phyloP scores from a whole-genome alignment of 176 grass and related monocot species.

The Sorghum bicolor region Sorghum_bicolor_NCBIv3 NC_012872.2:50721501-50722000 shows the following conservation, averaged over 20 bases:
- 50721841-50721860: neutral
- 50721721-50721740: slow-evolving; percentile 1
- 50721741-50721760: neutral
- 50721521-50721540: too few species aligned
- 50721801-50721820: slow-evolving; percentile 16
- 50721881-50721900: neutral
- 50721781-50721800: slow-evolving; percentile 2
- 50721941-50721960: neutral
- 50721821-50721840: neutral
- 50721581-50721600: neutral
- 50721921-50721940: neutral
- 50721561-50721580: slow-evolving; percentile 10
- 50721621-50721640: neutral
- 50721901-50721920: neutral
- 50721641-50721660: neutral
- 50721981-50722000: too few species aligned
- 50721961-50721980: slow-evolving; percentile 26
- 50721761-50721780: neutral
- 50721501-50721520: too few species aligned
- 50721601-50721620: neutral
- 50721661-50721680: slow-evolving; percentile 21
- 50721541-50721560: neutral
- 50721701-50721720: slow-evolving; percentile 23
- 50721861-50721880: neutral
- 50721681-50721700: slow-evolving; percentile 22